A percentile compares a stretch with the other conserved stretches of the same genome.
Evolutionary conservation across 768 basidiomycete genomes (phyloP).

Genomic region (Mycena vulgaris): DNA sequence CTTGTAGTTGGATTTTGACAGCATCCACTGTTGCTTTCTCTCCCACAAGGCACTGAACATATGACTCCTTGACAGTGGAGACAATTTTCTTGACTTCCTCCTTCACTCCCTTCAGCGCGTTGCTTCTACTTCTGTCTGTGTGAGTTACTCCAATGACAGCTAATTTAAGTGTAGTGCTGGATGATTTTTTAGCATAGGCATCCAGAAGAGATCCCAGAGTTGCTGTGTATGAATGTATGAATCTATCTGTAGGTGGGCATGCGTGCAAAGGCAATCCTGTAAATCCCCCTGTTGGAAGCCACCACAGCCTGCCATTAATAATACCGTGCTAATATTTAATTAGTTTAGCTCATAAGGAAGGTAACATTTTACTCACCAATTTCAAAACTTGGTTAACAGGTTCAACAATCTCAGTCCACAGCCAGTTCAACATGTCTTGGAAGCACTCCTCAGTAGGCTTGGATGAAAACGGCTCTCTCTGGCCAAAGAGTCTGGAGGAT

Average conservation of each 20-base stretch:
- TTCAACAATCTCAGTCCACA: constrained; percentile 20
- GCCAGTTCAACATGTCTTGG: constrained; percentile 25
- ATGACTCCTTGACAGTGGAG: neutral
- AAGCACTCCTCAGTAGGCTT: constrained; percentile 17
- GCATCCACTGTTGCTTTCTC: neutral
- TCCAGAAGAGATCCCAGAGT: neutral
- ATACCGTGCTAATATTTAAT: neutral
- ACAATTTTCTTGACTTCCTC: neutral
- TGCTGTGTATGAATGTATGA: constrained; percentile 2
- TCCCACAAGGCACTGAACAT: neutral
- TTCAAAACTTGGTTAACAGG: constrained; percentile 32
- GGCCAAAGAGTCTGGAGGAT: too few relatives aligned
- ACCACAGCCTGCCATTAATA: constrained; percentile 1
- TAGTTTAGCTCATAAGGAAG: constrained; percentile 1
- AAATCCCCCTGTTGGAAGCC: neutral
- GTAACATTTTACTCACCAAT: constrained; percentile 13
- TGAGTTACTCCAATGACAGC: constrained; percentile 1
- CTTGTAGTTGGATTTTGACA: neutral
- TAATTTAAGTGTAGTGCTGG: neutral
- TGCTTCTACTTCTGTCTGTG: neutral
- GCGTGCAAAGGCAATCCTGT: neutral
- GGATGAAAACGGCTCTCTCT: neutral
- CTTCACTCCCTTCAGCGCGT: neutral
- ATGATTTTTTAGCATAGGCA: constrained; percentile 1
- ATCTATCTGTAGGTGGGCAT: neutral